phyloP scores from a whole-genome alignment of 2,329 filamentous ascomycete species.

The Calonectria hawksworthii region DNA sequence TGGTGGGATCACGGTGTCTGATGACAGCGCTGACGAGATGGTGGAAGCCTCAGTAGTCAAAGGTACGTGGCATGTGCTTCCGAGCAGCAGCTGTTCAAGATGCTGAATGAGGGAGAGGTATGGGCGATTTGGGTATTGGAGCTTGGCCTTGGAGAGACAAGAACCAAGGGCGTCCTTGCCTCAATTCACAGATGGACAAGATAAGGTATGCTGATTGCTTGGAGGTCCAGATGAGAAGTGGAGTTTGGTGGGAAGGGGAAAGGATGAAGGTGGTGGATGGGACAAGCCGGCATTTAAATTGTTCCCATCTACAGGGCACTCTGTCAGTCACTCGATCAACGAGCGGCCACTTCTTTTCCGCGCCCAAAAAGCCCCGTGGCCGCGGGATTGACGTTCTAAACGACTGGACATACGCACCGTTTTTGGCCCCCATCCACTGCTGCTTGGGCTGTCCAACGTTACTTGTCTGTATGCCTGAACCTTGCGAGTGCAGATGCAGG shows the following conservation, averaged over 20 bases:
- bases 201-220: background rate
- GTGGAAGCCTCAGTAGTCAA: constrained; percentile 3
- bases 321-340: background rate
- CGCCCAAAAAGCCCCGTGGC: background rate
- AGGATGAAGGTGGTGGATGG: background rate
- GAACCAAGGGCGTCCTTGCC: background rate
- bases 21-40: background rate
- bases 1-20: constrained; percentile 5
- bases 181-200: background rate
- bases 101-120: background rate
- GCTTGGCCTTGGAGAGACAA: background rate
- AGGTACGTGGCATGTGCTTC: constrained; percentile 4
- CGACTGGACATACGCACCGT: background rate
- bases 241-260: background rate
- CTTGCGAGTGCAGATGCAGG: constrained; percentile 12
- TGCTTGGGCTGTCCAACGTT: constrained; percentile 7
- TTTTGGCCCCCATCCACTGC: constrained; percentile 15
- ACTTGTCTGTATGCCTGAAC: background rate
- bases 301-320: background rate
- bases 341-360: constrained; percentile 1
- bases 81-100: background rate
- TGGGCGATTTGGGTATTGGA: background rate
- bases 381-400: constrained; percentile 13
- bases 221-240: background rate
- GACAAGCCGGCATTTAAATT: background rate